Percentiles rank a stretch among this genome's conserved stretches.
phyloP scores from a whole-genome alignment of 768 basidiomycete genomes.

The Leccinum fibrillosum region DNA sequence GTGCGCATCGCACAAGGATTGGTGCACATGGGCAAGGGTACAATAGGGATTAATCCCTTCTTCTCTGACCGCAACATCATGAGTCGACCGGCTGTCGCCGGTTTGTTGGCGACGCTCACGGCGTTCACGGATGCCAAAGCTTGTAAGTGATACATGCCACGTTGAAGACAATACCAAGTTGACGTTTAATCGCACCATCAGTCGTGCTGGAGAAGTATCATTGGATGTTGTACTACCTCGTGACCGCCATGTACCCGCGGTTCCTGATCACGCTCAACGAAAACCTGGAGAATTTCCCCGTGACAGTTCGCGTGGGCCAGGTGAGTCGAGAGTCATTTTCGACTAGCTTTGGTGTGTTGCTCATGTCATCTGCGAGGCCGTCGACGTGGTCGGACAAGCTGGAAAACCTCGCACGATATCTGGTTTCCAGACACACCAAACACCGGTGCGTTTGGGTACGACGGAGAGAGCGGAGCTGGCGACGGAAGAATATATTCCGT shows the following conservation, averaged over 20 bases:
- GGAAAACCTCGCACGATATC: not conserved
- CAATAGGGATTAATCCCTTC: slow-evolving; percentile 95
- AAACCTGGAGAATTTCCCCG: slow-evolving; percentile 77
- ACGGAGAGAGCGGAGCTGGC: slow-evolving; percentile 94
- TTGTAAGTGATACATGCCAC: slow-evolving; percentile 55
- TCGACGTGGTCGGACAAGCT: slow-evolving; percentile 69
- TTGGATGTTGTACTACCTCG: slow-evolving; percentile 98
- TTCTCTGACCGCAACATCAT: slow-evolving; percentile 89
- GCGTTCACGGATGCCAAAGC: slow-evolving; percentile 93
- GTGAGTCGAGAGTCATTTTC: slow-evolving; percentile 36
- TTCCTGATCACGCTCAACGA: slow-evolving; percentile 98
- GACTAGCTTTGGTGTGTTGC: not conserved
- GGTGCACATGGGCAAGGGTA: slow-evolving; percentile 99
- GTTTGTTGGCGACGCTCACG: slow-evolving; percentile 80
- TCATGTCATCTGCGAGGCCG: slow-evolving; percentile 51
- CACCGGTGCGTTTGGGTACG: slow-evolving; percentile 92
- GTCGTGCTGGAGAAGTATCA: slow-evolving; percentile 94
- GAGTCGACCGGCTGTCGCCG: slow-evolving; percentile 86
- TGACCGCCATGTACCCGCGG: slow-evolving; percentile 95
- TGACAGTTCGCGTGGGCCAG: slow-evolving; percentile 94
- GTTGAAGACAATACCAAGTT: not conserved
- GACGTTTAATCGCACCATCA: slow-evolving; percentile 29
- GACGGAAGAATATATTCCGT: slow-evolving; percentile 95
- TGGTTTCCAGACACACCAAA: slow-evolving; percentile 88
- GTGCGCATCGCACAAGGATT: slow-evolving; percentile 94